Conservation (phyloP, 75 land plant species). For the Sequoia sempervirens region DNA sequence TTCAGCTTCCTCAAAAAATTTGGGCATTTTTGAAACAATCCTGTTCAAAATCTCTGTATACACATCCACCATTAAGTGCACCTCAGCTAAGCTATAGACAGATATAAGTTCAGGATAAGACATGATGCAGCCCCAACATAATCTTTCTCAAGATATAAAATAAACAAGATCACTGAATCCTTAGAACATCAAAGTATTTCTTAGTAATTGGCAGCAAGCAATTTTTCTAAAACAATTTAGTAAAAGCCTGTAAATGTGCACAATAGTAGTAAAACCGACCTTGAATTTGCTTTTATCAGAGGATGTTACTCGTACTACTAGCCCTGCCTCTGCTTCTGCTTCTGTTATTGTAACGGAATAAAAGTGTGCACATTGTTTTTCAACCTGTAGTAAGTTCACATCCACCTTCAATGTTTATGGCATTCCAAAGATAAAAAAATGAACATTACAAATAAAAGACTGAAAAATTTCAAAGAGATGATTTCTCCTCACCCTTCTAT, state of each 20-base stretch:
- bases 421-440: constrained; percentile 3
- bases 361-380: constrained; percentile 83
- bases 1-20: neutral
- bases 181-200: neutral
- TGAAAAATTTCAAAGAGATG: constrained; percentile 1
- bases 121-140: neutral
- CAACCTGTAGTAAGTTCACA: constrained; percentile 44
- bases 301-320: constrained; percentile 70
- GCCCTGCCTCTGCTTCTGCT: constrained; percentile 57
- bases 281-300: constrained; percentile 86
- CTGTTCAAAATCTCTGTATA: neutral
- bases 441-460: neutral
- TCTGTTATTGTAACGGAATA: constrained; percentile 76
- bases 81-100: neutral
- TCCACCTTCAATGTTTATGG: neutral
- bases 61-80: neutral
- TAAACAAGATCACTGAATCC: neutral
- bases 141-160: neutral
- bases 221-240: neutral
- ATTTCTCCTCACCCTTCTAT: constrained; percentile 42
- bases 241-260: neutral
- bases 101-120: neutral
- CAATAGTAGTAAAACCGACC: constrained; percentile 30
- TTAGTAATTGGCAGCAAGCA: neutral
- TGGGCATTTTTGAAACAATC: neutral